Evolutionary conservation across 208 protist species (phyloP).

Genomic region (Leptomonas pyrrhocoris): DNA sequence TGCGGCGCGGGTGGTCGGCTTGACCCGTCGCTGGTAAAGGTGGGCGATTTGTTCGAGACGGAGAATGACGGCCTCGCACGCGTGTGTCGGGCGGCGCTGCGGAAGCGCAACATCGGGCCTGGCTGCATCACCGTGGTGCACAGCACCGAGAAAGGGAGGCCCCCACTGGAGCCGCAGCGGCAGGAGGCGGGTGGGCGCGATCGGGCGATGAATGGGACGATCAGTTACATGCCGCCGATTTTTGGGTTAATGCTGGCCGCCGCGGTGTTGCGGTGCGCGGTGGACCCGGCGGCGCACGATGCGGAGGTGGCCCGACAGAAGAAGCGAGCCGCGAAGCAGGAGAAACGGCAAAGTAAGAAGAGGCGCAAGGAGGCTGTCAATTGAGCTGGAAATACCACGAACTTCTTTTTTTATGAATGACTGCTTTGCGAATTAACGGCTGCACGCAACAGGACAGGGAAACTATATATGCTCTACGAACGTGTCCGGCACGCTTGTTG

Average conservation of each 20-base stretch:
- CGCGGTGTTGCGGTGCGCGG: slow-evolving; percentile 67
- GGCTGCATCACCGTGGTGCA: slow-evolving; percentile 70
- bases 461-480: too few species aligned
- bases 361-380: background rate
- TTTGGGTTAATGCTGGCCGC: slow-evolving; percentile 85
- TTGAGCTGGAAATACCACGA: background rate
- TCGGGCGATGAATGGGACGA: slow-evolving; percentile 85
- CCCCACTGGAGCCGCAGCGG: slow-evolving; percentile 74
- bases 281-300: slow-evolving; percentile 59
- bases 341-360: slow-evolving; percentile 37
- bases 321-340: slow-evolving; percentile 38
- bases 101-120: slow-evolving; percentile 57
- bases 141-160: slow-evolving; percentile 60
- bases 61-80: slow-evolving; percentile 79
- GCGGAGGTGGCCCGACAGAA: slow-evolving; percentile 33
- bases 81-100: slow-evolving; percentile 67
- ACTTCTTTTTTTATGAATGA: slow-evolving; percentile 4
- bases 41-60: slow-evolving; percentile 81
- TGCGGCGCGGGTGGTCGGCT: slow-evolving; percentile 86
- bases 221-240: slow-evolving; percentile 90
- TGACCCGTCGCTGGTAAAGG: slow-evolving; percentile 62
- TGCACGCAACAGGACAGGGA: too few species aligned
- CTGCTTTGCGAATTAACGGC: too few species aligned
- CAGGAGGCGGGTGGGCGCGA: slow-evolving; percentile 81
- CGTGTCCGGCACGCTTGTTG: too few species aligned